Conservation (phyloP, 805 yeast species). For the Saturnispora halmiae region DNA sequence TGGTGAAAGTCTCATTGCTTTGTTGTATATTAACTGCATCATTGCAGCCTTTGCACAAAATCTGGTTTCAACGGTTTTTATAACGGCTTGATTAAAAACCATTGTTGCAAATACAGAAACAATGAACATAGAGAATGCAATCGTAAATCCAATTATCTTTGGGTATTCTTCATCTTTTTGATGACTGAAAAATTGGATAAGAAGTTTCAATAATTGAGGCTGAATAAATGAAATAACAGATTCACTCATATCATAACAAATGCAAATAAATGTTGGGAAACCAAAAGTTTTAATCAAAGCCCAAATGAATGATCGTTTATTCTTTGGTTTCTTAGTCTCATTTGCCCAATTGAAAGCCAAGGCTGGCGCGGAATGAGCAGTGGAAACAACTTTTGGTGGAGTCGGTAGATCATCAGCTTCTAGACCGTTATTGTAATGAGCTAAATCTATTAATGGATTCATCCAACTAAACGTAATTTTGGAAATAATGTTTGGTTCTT, state of each 20-base stretch:
- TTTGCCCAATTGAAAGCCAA: constrained; percentile 29
- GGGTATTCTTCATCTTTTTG: constrained; percentile 31
- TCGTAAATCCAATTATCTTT: constrained; percentile 48
- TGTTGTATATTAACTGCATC: constrained; percentile 58
- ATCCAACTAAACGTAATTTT: constrained; percentile 83
- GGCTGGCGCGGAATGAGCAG: constrained; percentile 26
- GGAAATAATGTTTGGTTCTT: constrained; percentile 55
- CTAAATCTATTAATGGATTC: constrained; percentile 73
- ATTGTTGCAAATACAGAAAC: constrained; percentile 53
- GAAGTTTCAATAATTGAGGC: constrained; percentile 46
- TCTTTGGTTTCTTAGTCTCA: constrained; percentile 9
- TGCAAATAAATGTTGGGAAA: constrained; percentile 27
- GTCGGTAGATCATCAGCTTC: constrained; percentile 34
- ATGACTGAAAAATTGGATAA: constrained; percentile 37
- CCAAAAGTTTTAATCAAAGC: constrained; percentile 35
- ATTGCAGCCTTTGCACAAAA: constrained; percentile 58
- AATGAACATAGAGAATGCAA: constrained; percentile 55
- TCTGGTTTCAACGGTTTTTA: constrained; percentile 50
- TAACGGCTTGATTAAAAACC: constrained; percentile 59
- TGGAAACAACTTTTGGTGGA: constrained; percentile 32
- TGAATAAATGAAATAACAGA: constrained; percentile 36
- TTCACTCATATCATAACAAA: constrained; percentile 31
- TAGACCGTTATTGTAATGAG: constrained; percentile 33
- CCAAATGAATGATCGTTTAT: constrained; percentile 23
- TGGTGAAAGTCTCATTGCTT: constrained; percentile 59